A percentile compares a stretch with the other conserved stretches of the same genome.
These are phyloP conservation scores for Backusella luteola DNA, from an alignment of 192 early-diverging fungal genomes.

Conservation along the genomic window DNA sequence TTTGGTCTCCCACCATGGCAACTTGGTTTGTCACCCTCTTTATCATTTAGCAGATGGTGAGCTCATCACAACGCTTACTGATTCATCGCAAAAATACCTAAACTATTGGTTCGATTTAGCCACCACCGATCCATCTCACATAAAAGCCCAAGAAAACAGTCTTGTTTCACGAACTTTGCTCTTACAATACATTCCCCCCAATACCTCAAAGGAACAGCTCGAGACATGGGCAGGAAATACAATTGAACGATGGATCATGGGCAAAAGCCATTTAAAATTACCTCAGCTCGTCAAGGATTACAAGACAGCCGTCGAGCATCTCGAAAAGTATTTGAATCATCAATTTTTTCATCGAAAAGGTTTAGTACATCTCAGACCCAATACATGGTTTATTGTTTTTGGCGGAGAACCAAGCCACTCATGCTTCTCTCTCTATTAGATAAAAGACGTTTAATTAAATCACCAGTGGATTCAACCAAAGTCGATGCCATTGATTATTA, in stretches of 20 bases:
- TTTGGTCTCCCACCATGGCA: slow-evolving; percentile 60
- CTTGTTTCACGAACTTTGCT: slow-evolving; percentile 8
- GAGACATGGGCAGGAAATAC: neutral
- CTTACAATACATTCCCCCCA: neutral
- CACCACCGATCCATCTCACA: neutral
- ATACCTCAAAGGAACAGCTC: neutral
- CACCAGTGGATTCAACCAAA: slow-evolving; percentile 34
- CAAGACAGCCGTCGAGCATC: neutral
- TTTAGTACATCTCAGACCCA: neutral
- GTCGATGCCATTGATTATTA: slow-evolving; percentile 76
- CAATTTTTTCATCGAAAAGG: slow-evolving; percentile 6
- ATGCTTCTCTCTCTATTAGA: slow-evolving; percentile 9
- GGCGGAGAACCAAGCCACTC: neutral
- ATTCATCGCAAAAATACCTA: slow-evolving; percentile 52
- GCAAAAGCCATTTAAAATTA: neutral
- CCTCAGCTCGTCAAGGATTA: neutral
- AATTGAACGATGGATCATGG: neutral
- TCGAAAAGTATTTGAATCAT: slow-evolving; percentile 1
- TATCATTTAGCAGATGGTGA: slow-evolving; percentile 50
- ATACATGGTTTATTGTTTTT: neutral
- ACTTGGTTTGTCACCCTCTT: slow-evolving; percentile 60
- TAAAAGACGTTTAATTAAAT: slow-evolving; percentile 24
- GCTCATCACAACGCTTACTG: slow-evolving; percentile 51
- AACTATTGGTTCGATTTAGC: neutral
- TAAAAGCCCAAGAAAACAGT: neutral